phyloP scores from a whole-genome alignment of 176 grass and related monocot species.

The Saccharum spontaneum region DNA sequence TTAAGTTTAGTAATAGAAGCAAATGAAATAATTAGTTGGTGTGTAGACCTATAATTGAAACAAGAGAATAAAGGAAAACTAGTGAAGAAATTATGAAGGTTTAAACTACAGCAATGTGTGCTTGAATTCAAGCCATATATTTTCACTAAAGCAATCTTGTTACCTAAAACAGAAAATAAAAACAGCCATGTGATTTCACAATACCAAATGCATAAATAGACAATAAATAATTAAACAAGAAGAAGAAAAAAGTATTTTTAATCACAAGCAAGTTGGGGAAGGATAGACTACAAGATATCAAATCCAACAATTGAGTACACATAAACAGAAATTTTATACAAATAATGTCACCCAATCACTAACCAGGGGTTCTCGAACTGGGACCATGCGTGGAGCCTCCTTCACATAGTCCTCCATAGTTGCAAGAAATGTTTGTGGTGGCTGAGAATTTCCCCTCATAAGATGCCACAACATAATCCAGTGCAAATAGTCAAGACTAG shows the following conservation, averaged over 20 bases:
- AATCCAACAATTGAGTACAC: background rate
- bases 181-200: background rate
- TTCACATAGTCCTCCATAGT: constrained; percentile 99
- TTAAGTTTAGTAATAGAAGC: background rate
- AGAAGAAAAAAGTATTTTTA: background rate
- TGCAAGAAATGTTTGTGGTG: constrained; percentile 93
- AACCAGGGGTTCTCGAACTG: constrained; percentile 84
- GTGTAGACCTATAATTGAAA: background rate
- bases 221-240: background rate
- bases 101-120: background rate
- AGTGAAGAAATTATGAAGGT: background rate
- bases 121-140: background rate
- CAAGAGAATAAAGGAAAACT: background rate
- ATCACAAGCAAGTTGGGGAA: background rate
- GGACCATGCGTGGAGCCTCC: constrained; percentile 90
- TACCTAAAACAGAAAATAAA: background rate
- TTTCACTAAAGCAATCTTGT: background rate
- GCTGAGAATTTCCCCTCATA: constrained; percentile 55
- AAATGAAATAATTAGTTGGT: background rate
- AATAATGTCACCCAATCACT: constrained; percentile 27
- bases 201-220: background rate
- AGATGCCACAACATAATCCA: constrained; percentile 20
- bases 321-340: background rate
- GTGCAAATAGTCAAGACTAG: constrained; percentile 4
- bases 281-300: background rate